Evolutionary conservation across 1,284 basidiomycete species (phyloP), one percentile per base, ranked within the genome.

Genomic region (Sutorius eximius): DNA sequence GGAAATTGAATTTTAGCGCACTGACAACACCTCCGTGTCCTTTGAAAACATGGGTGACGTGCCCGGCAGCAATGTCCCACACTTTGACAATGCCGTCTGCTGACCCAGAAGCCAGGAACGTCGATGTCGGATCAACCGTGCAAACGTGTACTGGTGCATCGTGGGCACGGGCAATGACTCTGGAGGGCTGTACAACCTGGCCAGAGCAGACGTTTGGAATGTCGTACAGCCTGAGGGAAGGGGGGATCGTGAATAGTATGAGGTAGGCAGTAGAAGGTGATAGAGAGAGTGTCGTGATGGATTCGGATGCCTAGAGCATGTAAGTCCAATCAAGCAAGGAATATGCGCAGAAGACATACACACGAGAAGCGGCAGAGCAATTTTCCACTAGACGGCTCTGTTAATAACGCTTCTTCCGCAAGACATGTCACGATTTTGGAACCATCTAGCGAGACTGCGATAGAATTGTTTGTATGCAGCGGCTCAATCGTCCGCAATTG

Each of bases 61-160:
- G 95, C 10, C 94, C 96, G 18, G 87, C 86, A 3, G 80, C 75
- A 44, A 96, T 83, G 70, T 98, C 91, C 94, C 95, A 99, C 10
- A 99, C 91, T 77, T 98, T 98, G 53, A 98, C 96, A 20, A 92
- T 83, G 15, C 97, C 96, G 65, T 99, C 97, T 5, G 95, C 92
- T 10, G 94, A 91, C 1, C 95, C 97, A 8, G 96, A 97, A 2
- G 97, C 96, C 57, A 99, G 81, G 55, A 98, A 87, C 0, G 89
- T 89, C 1, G 87, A 92, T 27, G 91, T 94, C n/a, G 89, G 92
- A 77, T 90, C 96, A 27, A 85, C 74, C 55, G 80, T 81, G 63
- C 90, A 93, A 52, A 97, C 86, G 64, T 98, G 94, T 45, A 98
- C 90, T 18, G 96, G 96, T 6, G 95, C 91, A 51, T 93, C 89